Evolutionary conservation across 139 green algal species (phyloP).

Genomic region (Haematococcus sp.): DNA sequence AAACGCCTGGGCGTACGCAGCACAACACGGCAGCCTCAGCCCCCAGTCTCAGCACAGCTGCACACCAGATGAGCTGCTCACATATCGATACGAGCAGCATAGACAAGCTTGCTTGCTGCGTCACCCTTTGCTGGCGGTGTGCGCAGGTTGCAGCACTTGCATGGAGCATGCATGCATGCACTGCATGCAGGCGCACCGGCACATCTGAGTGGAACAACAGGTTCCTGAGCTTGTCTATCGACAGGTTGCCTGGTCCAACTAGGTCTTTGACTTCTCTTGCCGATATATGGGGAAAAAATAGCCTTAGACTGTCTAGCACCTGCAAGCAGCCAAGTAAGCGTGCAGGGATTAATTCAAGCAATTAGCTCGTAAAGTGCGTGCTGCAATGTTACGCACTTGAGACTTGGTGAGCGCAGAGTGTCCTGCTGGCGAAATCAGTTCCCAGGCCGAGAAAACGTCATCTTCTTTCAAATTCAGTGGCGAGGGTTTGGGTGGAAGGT

Average conservation of each 20-base stretch:
- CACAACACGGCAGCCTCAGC: not conserved
- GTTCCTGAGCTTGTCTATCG: slow-evolving; percentile 21
- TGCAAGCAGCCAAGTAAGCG: slow-evolving; percentile 2
- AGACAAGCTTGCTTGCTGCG: not conserved
- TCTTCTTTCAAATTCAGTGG: too few relatives aligned
- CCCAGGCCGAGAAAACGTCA: too few relatives aligned
- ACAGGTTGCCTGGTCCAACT: slow-evolving; percentile 27
- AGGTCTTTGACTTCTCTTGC: slow-evolving; percentile 18
- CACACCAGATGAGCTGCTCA: not conserved
- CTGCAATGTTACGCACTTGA: too few relatives aligned
- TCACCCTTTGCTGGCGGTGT: not conserved
- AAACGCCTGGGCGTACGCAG: not conserved
- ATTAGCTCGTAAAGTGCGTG: too few relatives aligned
- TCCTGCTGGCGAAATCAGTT: too few relatives aligned
- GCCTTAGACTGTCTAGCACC: slow-evolving; percentile 14
- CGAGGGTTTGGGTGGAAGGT: too few relatives aligned
- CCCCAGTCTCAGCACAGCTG: not conserved
- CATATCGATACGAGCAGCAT: not conserved
- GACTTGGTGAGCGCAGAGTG: too few relatives aligned
- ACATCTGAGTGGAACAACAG: slow-evolving; percentile 18
- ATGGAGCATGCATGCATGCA: not conserved
- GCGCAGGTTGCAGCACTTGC: not conserved
- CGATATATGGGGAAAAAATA: slow-evolving; percentile 17
- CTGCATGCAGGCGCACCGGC: slow-evolving; percentile 8
- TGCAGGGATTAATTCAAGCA: not conserved